Evolutionary conservation across 139 green algal genomes (phyloP).

Genomic region (Chlamydomonas asymmetrica): DNA sequence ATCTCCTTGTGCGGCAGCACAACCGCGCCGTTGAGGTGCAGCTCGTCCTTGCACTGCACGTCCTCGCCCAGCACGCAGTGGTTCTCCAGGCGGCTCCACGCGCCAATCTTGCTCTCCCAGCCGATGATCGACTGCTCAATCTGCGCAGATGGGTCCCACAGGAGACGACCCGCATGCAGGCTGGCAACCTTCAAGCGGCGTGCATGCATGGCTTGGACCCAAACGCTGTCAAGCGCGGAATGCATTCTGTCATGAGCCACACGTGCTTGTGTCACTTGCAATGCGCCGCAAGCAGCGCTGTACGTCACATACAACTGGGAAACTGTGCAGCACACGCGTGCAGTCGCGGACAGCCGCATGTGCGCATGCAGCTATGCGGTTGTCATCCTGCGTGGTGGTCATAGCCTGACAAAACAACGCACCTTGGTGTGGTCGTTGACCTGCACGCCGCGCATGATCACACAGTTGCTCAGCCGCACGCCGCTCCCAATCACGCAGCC

Average conservation of each 20-base stretch:
- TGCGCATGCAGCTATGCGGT: too few relatives aligned
- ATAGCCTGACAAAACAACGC: too few relatives aligned
- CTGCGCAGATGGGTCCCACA: conserved; percentile 38
- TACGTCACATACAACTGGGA: too few relatives aligned
- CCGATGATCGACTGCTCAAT: conserved; percentile 91
- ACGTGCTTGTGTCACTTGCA: too few relatives aligned
- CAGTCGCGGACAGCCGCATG: background rate
- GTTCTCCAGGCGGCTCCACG: conserved; percentile 92
- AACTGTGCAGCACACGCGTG: background rate
- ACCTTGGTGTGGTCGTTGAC: conserved; percentile 66
- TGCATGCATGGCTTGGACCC: too few relatives aligned
- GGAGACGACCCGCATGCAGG: too few relatives aligned
- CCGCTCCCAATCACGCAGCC: conserved; percentile 88
- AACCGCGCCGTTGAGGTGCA: conserved; percentile 93
- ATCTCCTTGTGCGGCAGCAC: conserved; percentile 96
- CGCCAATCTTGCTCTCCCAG: conserved; percentile 82
- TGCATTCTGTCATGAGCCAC: too few relatives aligned
- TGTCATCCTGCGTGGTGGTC: too few relatives aligned
- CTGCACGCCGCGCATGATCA: conserved; percentile 82
- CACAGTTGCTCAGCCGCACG: conserved; percentile 87
- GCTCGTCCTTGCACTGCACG: conserved; percentile 85
- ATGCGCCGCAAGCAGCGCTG: too few relatives aligned
- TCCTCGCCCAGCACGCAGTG: conserved; percentile 94
- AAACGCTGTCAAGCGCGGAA: too few relatives aligned
- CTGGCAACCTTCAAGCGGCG: too few relatives aligned